Base-by-base conservation (phyloP, 2,329 filamentous ascomycete species). In the Apiospora rasikravindrae region DNA sequence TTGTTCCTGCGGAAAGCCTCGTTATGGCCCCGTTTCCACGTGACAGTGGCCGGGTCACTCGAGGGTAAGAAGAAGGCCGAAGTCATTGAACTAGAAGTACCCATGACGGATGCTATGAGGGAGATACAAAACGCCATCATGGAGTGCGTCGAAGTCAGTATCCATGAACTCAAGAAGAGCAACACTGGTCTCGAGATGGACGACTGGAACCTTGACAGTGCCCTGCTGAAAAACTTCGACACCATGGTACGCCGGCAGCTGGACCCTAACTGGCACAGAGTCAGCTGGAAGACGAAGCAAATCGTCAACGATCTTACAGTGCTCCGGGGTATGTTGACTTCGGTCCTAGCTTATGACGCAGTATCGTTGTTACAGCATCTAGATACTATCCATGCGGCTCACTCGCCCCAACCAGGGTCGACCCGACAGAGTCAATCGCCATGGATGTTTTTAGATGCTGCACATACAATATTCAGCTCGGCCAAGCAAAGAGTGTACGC, bases 191-290 rank as follows among this genome's bases (percentile, higher is more conserved):
- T 99, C 8, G 96, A 98, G 77, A 95, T 98, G 91, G 95, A 97
- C 73, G 95, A 98, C 78, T 98, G 96, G 96, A 98, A 94, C 69
- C 86, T 98, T 24, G 96, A 98, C 81, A 98, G 94, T 79, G 96
- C 96, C 47, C 84, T 98, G 73, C 93, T 98, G 76, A 94, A 93
- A 79, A 97, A 95, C 78, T 99, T 99, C 81, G 96, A 98, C 80
- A 86, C 93, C 73, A 92, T 95, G 71, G 91, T 99, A 69, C 89
- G 96, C 74, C 89, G 95, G 72, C 96, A 99, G 81, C 86, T 99
- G 24, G 95, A 98, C 79, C 95, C 96, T 5, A 95, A 98, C 72
- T 99, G 96, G 96, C 96, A 99, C 84, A 91, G 96, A 70, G 94
- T 98, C 69, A 98, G 93, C 81, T 97, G 94, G 88, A 95, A 96